Evolutionary conservation across 179 eudicot genomes (phyloP), one percentile per base, ranked within the genome.

Genomic region (Amaranthus tricolor): DNA sequence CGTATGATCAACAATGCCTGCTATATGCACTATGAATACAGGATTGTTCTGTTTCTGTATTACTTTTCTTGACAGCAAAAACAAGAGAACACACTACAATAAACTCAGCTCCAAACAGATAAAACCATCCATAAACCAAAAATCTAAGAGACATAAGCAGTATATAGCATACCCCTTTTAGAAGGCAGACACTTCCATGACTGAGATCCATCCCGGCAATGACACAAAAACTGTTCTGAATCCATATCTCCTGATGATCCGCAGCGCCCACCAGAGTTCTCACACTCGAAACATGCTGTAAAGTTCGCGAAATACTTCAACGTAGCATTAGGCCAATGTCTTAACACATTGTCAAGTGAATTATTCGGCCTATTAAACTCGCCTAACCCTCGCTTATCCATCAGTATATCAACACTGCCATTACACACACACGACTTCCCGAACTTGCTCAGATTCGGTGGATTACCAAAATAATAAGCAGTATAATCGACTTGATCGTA

Each of bases 191-290:
- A 68, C 43, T 11, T 10, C 0, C 1, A 10, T 48, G 15, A 16
- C 2, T 13, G 58, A 10, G 58, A 2, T 69, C 72, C 72, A 24
- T 31, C 7, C 5, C 0, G 6, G 72, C 60, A 69, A 8, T 69
- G n/a, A 51, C 72, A 69, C 9, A 53, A 13, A 31, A 69, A 69
- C 7, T 53, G 47, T 13, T 53, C 13, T 6, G 43, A 40, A 9
- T 9, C 20, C 31, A n/a, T 9, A 21, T 6, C 0, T 6, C 0
- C 15, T 51, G 59, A 52, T 40, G 71, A 64, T 15, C 76, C 76
- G 15, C 76, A 77, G 10, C 58, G 71, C 40, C 80, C 80, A 2
- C 52, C 44, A 63, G 76, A 71, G 1, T 5, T 1, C 19, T 63
- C 62, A 44, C 80, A 77, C 12, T 12, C 19, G 5, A n/a, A 44